These are phyloP conservation scores for Malbranchea zuffiana DNA, from an alignment of 2,329 filamentous ascomycete genomes.

Conservation along the genomic window DNA sequence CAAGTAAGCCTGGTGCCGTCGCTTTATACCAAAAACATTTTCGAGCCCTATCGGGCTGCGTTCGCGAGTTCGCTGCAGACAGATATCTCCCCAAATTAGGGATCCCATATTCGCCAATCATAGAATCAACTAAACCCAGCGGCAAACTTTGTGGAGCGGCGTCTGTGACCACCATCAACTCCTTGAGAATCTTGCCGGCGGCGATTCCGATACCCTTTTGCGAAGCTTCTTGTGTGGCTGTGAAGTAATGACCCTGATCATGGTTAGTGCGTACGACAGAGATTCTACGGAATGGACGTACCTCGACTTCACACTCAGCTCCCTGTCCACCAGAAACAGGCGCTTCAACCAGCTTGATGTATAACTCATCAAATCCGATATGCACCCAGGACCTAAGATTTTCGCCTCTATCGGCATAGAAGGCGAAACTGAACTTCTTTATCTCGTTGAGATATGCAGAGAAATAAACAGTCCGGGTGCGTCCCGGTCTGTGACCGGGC, in stretches of 20 bases:
- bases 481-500: too few species aligned
- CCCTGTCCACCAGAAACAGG: background rate
- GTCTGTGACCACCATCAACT: background rate
- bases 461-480: background rate
- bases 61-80: too few species aligned
- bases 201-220: background rate
- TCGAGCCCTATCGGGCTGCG: too few species aligned
- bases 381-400: background rate
- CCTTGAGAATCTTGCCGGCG: background rate
- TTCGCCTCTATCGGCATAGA: background rate
- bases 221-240: background rate
- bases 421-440: background rate
- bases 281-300: background rate
- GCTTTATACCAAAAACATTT: too few species aligned
- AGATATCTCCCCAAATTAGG: too few species aligned
- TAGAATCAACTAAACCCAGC: background rate
- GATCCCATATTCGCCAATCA: background rate
- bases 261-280: too few species aligned
- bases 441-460: background rate
- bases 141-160: background rate
- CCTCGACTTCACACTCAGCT: background rate
- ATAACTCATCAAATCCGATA: background rate
- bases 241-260: background rate
- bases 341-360: background rate
- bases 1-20: too few species aligned